Conservation (phyloP, 176 grass and related monocot species). For the Zea luxurians region DNA sequence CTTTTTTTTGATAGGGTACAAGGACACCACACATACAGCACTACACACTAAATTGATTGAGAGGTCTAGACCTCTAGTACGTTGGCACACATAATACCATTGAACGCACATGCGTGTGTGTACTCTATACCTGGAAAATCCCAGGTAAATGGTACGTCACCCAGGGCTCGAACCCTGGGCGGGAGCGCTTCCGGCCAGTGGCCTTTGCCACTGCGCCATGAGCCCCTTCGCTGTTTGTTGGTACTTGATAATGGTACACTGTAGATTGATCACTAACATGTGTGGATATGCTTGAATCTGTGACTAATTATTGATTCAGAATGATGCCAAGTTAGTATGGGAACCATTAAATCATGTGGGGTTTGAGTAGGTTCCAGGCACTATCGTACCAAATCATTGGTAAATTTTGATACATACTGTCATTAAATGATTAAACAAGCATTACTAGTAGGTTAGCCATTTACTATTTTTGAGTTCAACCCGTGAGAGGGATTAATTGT, state of each 20-base stretch:
- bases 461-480: background rate
- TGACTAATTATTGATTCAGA: slow-evolving; percentile 28
- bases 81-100: no score
- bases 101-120: no score
- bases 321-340: slow-evolving; percentile 10
- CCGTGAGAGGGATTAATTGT: background rate
- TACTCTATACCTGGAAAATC: no score
- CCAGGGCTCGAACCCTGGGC: no score
- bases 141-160: no score
- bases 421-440: background rate
- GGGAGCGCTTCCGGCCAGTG: no score
- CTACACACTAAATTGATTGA: no score
- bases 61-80: no score
- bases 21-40: no score
- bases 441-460: background rate
- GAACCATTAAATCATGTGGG: background rate
- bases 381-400: background rate
- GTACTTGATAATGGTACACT: background rate
- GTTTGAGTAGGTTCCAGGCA: background rate
- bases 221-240: background rate
- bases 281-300: background rate
- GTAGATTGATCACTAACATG: slow-evolving; percentile 19
- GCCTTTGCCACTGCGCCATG: no score
- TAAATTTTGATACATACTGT: background rate
- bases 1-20: background rate